These are phyloP conservation scores for Tanozyma kutaoensis DNA, from an alignment of 805 yeast species.

Conservation along the genomic window DNA sequence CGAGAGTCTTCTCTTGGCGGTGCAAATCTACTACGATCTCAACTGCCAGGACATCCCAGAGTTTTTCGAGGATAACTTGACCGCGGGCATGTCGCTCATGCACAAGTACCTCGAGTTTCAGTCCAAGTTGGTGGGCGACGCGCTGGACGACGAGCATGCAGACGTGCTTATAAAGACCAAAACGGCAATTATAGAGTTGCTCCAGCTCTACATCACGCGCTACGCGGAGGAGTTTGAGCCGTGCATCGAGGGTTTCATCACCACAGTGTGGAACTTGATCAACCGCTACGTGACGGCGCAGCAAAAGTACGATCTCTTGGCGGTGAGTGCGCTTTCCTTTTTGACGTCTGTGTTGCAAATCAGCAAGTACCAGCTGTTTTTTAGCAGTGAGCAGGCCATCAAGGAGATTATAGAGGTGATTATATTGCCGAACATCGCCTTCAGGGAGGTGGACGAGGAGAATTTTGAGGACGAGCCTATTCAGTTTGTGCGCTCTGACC, in stretches of 20 bases:
- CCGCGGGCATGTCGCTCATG: conserved; percentile 62
- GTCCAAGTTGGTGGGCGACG: conserved; percentile 39
- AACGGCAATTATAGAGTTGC: conserved; percentile 72
- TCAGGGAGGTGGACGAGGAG: conserved; percentile 85
- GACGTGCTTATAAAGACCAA: conserved; percentile 62
- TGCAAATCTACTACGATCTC: conserved; percentile 82
- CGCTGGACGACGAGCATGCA: conserved; percentile 47
- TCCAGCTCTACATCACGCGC: conserved; percentile 77
- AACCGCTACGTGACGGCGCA: conserved; percentile 47
- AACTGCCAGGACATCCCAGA: conserved; percentile 98
- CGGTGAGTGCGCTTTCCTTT: conserved; percentile 68
- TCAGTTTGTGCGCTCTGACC: conserved; percentile 79
- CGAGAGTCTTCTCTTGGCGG: conserved; percentile 56
- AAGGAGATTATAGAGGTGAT: conserved; percentile 72
- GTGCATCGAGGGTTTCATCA: conserved; percentile 63
- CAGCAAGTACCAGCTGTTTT: conserved; percentile 45
- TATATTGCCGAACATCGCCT: conserved; percentile 74
- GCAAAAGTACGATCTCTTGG: conserved; percentile 73
- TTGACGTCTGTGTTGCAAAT: conserved; percentile 70
- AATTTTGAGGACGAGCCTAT: conserved; percentile 95
- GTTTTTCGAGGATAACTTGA: conserved; percentile 86
- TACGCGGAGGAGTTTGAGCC: conserved; percentile 88
- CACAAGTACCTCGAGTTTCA: conserved; percentile 66
- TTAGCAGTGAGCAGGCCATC: conserved; percentile 39
- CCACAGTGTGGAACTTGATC: conserved; percentile 69